Conservation (phyloP, 225 moss, liverwort and hornwort genomes). For the Physcomitrium patens region DNA sequence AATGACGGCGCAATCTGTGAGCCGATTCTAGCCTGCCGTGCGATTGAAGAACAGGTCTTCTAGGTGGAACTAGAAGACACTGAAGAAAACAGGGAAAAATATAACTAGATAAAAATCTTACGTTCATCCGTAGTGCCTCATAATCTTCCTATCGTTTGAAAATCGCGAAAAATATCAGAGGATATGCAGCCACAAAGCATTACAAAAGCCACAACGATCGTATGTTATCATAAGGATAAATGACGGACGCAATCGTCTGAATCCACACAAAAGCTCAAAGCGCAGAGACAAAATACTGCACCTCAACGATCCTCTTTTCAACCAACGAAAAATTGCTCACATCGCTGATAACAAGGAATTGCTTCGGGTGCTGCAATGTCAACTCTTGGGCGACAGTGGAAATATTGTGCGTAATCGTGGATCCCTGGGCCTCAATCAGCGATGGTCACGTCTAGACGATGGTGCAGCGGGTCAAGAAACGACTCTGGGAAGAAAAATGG, state of each 20-base stretch:
- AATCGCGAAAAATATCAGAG: background rate
- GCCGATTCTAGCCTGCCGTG: background rate
- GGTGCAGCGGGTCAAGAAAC: background rate
- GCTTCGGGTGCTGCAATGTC: background rate
- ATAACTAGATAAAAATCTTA: background rate
- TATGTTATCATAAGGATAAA: background rate
- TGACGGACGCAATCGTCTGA: background rate
- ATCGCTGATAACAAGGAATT: background rate
- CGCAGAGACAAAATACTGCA: background rate
- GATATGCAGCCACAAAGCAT: background rate
- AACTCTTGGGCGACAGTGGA: constrained; percentile 2
- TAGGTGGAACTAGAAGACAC: background rate
- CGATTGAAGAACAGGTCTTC: background rate
- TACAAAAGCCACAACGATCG: constrained; percentile 6
- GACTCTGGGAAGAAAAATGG: background rate
- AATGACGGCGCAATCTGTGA: constrained; percentile 4
- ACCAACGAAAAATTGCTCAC: no score
- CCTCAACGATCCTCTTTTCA: background rate
- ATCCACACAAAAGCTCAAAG: constrained; percentile 17
- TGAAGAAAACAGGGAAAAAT: background rate
- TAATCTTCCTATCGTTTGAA: background rate
- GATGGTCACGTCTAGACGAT: background rate
- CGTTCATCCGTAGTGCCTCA: background rate
- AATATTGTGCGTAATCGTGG: background rate
- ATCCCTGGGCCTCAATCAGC: background rate